Conservation (phyloP, 352 stramenopile species). For the Phytopythium vexans region DNA sequence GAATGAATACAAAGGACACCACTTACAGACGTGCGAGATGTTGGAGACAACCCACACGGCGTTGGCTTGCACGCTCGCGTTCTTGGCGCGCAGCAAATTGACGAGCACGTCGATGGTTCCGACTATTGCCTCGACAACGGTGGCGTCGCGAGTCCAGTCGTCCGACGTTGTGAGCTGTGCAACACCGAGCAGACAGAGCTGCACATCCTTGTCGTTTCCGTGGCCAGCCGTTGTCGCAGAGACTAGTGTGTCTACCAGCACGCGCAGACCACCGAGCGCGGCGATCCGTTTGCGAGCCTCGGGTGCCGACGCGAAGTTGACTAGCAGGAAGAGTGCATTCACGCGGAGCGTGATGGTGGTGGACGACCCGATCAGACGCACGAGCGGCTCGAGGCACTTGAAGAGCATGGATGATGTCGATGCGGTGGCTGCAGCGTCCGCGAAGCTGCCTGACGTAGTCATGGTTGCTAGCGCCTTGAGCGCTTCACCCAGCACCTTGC, state of each 20-base stretch:
- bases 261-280: constrained; percentile 33
- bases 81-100: constrained; percentile 43
- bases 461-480: constrained; percentile 52
- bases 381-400: constrained; percentile 41
- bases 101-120: constrained; percentile 38
- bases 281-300: constrained; percentile 44
- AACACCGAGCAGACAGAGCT: constrained; percentile 62
- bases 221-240: not conserved
- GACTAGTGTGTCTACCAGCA: constrained; percentile 25
- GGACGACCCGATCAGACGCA: constrained; percentile 29
- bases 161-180: constrained; percentile 44
- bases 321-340: constrained; percentile 59
- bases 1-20: not conserved
- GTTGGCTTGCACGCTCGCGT: constrained; percentile 57
- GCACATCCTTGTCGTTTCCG: constrained; percentile 52
- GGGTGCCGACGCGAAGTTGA: constrained; percentile 55
- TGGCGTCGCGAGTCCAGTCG: constrained; percentile 24
- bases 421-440: not conserved
- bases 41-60: constrained; percentile 80
- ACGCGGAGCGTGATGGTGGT: constrained; percentile 33
- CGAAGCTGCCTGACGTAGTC: constrained; percentile 27
- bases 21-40: constrained; percentile 53
- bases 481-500: constrained; percentile 34
- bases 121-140: constrained; percentile 27
- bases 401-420: constrained; percentile 17